phyloP scores from a whole-genome alignment of 2,329 filamentous ascomycete species.

The Cytospora mali region DNA sequence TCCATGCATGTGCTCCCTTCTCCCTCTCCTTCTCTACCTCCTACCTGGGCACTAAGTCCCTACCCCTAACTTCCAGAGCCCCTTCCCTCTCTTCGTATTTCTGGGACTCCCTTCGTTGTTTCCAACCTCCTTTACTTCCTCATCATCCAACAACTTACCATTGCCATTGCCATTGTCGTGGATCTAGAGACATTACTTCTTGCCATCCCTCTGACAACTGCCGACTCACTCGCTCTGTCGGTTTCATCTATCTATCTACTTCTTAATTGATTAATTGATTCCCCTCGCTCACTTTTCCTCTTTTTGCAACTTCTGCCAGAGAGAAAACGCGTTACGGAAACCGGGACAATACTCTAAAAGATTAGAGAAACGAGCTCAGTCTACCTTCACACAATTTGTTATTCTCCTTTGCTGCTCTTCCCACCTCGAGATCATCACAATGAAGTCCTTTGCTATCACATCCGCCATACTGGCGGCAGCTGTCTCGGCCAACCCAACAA shows the following conservation, averaged over 20 bases:
- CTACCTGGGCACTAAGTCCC: constrained; percentile 1
- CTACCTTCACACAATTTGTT: background rate
- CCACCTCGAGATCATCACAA: constrained; percentile 36
- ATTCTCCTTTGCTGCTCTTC: background rate
- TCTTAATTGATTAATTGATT: constrained; percentile 21
- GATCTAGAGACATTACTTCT: constrained; percentile 15
- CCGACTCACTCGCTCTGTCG: constrained; percentile 29
- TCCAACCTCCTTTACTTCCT: background rate
- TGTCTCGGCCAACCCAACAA: constrained; percentile 53
- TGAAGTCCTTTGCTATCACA: constrained; percentile 53
- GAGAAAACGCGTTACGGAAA: background rate
- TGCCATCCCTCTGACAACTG: background rate
- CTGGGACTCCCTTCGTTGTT: background rate
- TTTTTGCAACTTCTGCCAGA: constrained; percentile 1
- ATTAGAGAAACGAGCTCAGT: background rate
- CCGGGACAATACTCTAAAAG: background rate
- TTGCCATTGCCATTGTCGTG: background rate
- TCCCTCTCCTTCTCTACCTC: background rate
- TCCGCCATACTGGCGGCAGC: constrained; percentile 52
- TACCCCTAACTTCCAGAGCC: constrained; percentile 1
- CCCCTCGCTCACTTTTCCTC: constrained; percentile 14
- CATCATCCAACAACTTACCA: constrained; percentile 12
- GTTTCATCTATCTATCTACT: constrained; percentile 15
- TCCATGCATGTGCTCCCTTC: background rate
- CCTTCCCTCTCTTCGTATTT: background rate